phyloP scores from a whole-genome alignment of 208 protist species.

The Blechomonas ayalai region DNA sequence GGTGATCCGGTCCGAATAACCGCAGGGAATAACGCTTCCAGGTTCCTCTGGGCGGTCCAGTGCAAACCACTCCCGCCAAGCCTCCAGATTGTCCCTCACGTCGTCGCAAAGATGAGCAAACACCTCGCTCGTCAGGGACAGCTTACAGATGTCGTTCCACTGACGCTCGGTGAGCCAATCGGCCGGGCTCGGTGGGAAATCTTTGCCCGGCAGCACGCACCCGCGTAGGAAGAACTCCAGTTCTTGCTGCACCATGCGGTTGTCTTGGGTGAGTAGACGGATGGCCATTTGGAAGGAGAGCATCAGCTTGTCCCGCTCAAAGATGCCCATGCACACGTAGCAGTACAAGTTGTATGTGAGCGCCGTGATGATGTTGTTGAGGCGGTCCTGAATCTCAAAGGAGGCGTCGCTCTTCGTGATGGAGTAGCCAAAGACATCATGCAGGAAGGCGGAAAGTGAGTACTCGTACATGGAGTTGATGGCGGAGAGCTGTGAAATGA shows the following conservation, averaged over 20 bases:
- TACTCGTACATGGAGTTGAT: constrained; percentile 99
- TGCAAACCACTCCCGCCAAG: constrained; percentile 91
- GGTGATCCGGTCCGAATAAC: constrained; percentile 62
- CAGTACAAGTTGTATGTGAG: constrained; percentile 97
- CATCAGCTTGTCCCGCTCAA: constrained; percentile 98
- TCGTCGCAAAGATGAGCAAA: constrained; percentile 80
- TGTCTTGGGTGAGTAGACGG: constrained; percentile 90
- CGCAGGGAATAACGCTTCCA: constrained; percentile 60
- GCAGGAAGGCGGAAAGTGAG: constrained; percentile 96
- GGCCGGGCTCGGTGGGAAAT: constrained; percentile 74
- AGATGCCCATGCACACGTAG: constrained; percentile 98
- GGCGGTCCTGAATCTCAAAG: constrained; percentile 89
- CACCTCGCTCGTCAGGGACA: constrained; percentile 50
- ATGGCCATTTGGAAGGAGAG: constrained; percentile 97
- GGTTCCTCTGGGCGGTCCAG: constrained; percentile 91
- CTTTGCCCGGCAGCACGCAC: constrained; percentile 93
- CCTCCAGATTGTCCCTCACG: constrained; percentile 63
- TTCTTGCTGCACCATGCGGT: constrained; percentile 69
- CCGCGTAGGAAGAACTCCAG: constrained; percentile 99
- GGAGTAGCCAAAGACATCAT: constrained; percentile 96
- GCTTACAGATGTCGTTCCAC: constrained; percentile 95
- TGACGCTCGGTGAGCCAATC: constrained; percentile 93
- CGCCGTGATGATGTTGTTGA: constrained; percentile 96
- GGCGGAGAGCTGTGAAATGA: constrained; percentile 91
- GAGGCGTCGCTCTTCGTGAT: constrained; percentile 91